These are phyloP conservation scores for Phlebiopsis flavidoalba DNA, from an alignment of 768 basidiomycete species.

Conservation along the genomic window DNA sequence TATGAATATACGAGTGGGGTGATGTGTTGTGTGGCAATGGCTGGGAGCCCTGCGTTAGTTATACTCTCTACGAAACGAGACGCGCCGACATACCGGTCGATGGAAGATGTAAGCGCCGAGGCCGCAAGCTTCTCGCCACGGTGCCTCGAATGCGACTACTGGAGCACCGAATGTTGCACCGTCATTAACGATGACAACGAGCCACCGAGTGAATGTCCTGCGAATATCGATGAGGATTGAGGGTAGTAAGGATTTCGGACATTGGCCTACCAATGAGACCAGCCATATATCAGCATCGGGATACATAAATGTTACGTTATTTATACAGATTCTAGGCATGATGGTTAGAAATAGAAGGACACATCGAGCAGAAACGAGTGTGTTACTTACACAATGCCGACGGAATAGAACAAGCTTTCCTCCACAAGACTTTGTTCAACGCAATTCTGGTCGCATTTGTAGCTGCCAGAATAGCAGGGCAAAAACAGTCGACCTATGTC, in stretches of 20 bases:
- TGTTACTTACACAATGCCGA: conserved; percentile 73
- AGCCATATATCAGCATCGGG: conserved; percentile 88
- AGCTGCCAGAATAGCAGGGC: conserved; percentile 75
- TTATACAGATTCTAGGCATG: conserved; percentile 78
- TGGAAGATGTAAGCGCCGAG: conserved; percentile 75
- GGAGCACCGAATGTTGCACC: conserved; percentile 88
- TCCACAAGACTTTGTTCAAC: conserved; percentile 68
- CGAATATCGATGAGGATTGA: too few species aligned
- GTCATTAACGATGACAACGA: conserved; percentile 77
- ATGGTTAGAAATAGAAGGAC: background rate
- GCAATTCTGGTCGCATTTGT: conserved; percentile 80
- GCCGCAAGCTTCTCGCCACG: conserved; percentile 84
- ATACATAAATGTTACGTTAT: conserved; percentile 91
- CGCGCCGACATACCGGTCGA: conserved; percentile 53
- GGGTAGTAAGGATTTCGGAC: too few species aligned
- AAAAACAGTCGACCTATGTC: conserved; percentile 94
- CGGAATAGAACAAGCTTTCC: conserved; percentile 85
- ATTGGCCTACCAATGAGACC: conserved; percentile 39
- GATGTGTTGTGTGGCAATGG: conserved; percentile 72
- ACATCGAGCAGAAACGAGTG: background rate
- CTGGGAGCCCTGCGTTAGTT: conserved; percentile 28
- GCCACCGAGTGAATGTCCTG: conserved; percentile 60
- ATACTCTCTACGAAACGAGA: background rate
- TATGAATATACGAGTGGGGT: conserved; percentile 93
- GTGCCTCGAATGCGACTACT: conserved; percentile 83